Evolutionary conservation across 768 basidiomycete species (phyloP).

Genomic region (Russula dissimulans): DNA sequence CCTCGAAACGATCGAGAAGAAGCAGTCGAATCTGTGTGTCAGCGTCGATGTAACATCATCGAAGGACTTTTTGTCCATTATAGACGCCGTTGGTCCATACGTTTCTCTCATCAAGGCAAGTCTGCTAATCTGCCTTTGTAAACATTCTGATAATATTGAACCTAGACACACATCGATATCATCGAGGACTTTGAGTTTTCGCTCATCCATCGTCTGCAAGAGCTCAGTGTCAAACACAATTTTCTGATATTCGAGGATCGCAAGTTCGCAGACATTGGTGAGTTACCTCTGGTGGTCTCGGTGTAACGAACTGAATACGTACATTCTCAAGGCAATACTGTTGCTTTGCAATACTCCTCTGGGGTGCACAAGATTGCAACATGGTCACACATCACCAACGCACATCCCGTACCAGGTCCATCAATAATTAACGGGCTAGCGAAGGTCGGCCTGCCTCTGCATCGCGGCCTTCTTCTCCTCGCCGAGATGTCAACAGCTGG

Average conservation of each 20-base stretch:
- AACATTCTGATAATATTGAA: conserved; percentile 19
- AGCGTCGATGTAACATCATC: conserved; percentile 88
- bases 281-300: conserved; percentile 18
- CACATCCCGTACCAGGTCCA: conserved; percentile 93
- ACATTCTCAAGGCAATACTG: conserved; percentile 76
- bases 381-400: conserved; percentile 97
- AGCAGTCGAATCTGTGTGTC: conserved; percentile 87
- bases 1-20: conserved; percentile 74
- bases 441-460: conserved; percentile 74
- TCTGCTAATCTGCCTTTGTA: not conserved
- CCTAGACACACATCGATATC: conserved; percentile 92
- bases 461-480: conserved; percentile 80
- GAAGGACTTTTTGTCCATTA: conserved; percentile 71
- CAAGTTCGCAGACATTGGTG: conserved; percentile 98
- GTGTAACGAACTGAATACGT: not conserved
- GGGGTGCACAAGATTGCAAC: conserved; percentile 89
- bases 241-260: conserved; percentile 98
- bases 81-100: conserved; percentile 81
- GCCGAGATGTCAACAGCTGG: conserved; percentile 96
- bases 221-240: conserved; percentile 70
- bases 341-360: conserved; percentile 86
- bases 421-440: conserved; percentile 87
- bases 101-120: conserved; percentile 91
- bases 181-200: conserved; percentile 80
- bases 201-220: conserved; percentile 58